Evolutionary conservation across 1,284 basidiomycete species (phyloP).

Genomic region (Ceratobasidium papillatum): DNA sequence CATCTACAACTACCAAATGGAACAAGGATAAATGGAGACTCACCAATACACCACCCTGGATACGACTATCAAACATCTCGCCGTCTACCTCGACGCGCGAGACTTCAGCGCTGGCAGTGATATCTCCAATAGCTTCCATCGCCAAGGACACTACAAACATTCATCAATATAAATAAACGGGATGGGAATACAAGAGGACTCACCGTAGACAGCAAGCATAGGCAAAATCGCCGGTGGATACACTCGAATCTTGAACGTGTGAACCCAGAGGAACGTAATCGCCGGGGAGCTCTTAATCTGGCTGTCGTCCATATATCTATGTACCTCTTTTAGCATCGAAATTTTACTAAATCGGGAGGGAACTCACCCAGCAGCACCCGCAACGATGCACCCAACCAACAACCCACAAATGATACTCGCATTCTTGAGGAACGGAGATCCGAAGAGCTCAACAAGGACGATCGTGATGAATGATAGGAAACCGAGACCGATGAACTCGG

Average conservation of each 20-base stretch:
- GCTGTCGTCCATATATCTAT: constrained; percentile 54
- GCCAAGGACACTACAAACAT: constrained; percentile 65
- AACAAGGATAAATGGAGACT: constrained; percentile 49
- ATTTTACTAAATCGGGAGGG: constrained; percentile 49
- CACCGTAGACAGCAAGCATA: constrained; percentile 82
- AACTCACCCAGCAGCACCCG: constrained; percentile 78
- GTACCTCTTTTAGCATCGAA: not conserved
- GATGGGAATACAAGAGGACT: constrained; percentile 41
- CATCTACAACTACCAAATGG: constrained; percentile 43
- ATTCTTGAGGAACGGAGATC: constrained; percentile 82
- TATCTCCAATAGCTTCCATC: constrained; percentile 88
- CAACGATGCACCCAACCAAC: constrained; percentile 78
- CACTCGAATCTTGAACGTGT: constrained; percentile 79
- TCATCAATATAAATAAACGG: not conserved
- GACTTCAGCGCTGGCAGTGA: constrained; percentile 85
- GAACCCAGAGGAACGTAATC: constrained; percentile 85
- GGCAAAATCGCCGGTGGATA: constrained; percentile 86
- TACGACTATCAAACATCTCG: constrained; percentile 76
- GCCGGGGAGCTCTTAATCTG: constrained; percentile 70
- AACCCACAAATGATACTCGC: constrained; percentile 76
- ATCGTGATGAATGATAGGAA: constrained; percentile 84
- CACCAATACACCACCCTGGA: constrained; percentile 85
- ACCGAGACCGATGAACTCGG: constrained; percentile 84
- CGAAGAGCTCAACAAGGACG: constrained; percentile 76
- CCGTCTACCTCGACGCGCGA: constrained; percentile 75